Conservation (phyloP, 2,329 filamentous ascomycete species). For the Sclerotinia glacialis region DNA sequence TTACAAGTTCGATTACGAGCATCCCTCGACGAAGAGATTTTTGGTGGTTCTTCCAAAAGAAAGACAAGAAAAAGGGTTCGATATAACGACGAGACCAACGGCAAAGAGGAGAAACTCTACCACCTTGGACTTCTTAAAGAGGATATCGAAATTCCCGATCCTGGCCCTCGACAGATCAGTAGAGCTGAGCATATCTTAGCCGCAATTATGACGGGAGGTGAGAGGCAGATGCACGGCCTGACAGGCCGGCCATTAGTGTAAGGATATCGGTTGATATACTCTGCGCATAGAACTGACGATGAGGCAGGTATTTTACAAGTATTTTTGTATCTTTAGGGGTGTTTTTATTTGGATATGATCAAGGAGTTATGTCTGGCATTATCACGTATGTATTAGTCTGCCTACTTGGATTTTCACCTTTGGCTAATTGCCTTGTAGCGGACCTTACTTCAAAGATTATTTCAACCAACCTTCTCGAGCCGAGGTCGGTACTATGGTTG, state of each 20-base stretch:
- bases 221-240: constrained; percentile 78
- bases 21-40: constrained; percentile 60
- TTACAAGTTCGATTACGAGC: constrained; percentile 67
- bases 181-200: constrained; percentile 70
- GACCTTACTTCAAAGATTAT: constrained; percentile 83
- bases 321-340: constrained; percentile 85
- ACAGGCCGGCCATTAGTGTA: constrained; percentile 95
- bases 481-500: constrained; percentile 94
- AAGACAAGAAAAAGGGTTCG: constrained; percentile 61
- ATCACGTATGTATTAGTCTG: constrained; percentile 55
- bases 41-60: constrained; percentile 51
- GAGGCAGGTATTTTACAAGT: constrained; percentile 82
- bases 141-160: constrained; percentile 77
- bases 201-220: constrained; percentile 80
- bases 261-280: constrained; percentile 38
- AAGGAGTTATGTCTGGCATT: constrained; percentile 80
- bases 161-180: constrained; percentile 60
- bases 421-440: constrained; percentile 51
- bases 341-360: constrained; percentile 86
- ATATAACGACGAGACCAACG: constrained; percentile 51
- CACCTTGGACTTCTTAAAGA: constrained; percentile 57
- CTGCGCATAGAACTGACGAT: constrained; percentile 22
- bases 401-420: neutral
- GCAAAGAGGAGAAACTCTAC: constrained; percentile 45
- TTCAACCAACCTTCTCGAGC: constrained; percentile 85